A percentile compares a stretch with the other conserved stretches of the same genome.
phyloP scores from a whole-genome alignment of 305 asterid species.

The Solanum hybrid region DNA sequence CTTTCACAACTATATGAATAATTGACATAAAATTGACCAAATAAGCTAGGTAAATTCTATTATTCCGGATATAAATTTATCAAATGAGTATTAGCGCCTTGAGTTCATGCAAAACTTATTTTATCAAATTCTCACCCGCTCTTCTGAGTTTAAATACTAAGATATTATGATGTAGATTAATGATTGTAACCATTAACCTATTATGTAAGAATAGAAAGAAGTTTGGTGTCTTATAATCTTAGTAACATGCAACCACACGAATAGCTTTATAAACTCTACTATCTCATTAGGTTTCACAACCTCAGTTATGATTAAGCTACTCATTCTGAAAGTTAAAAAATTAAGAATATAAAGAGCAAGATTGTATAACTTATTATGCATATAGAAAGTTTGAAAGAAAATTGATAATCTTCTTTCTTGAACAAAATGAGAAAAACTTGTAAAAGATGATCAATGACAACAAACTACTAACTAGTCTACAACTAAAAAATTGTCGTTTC shows the following conservation, averaged over 20 bases:
- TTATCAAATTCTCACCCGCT: neutral
- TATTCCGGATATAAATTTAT: too few relatives aligned
- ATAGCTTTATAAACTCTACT: neutral
- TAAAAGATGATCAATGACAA: neutral
- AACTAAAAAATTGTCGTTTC: neutral
- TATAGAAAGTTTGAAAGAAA: neutral
- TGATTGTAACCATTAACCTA: neutral
- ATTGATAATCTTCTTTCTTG: neutral
- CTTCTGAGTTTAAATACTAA: neutral
- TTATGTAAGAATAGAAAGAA: too few relatives aligned
- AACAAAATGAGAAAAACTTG: neutral
- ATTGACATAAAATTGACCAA: neutral
- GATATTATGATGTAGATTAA: neutral
- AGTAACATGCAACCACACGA: neutral
- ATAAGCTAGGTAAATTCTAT: neutral
- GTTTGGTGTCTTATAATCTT: neutral
- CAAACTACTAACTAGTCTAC: neutral
- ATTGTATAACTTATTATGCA: neutral
- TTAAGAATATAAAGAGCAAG: neutral
- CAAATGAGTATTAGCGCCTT: neutral
- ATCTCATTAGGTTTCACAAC: neutral
- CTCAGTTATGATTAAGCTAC: neutral
- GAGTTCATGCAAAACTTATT: neutral
- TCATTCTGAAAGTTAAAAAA: neutral
- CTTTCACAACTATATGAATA: neutral